Evolutionary conservation across 345 rosid species (phyloP).

Genomic region (Theobroma cacao): DNA sequence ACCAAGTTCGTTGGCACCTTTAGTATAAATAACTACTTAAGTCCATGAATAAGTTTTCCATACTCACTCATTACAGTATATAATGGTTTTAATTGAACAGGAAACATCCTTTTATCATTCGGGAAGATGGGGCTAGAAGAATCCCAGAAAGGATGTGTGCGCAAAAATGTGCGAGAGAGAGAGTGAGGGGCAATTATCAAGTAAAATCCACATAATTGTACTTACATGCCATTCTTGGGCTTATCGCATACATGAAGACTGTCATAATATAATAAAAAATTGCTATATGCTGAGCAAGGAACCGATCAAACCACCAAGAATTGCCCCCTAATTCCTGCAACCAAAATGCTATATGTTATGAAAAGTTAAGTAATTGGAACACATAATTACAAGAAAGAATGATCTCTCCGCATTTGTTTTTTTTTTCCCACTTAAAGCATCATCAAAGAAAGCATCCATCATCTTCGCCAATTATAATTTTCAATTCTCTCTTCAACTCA

Average conservation of each 20-base stretch:
- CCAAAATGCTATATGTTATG: constrained; percentile 9
- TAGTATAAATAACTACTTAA: neutral
- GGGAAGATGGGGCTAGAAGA: neutral
- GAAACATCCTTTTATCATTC: neutral
- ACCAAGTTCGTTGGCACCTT: neutral
- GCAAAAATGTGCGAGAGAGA: neutral
- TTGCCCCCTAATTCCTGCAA: constrained; percentile 95
- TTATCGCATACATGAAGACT: constrained; percentile 71
- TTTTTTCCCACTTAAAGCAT: neutral
- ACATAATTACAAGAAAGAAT: neutral
- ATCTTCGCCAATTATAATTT: neutral
- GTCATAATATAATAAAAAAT: constrained; percentile 85
- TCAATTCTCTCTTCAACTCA: neutral
- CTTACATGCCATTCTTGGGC: constrained; percentile 99
- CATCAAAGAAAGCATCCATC: neutral
- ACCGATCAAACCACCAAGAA: constrained; percentile 94
- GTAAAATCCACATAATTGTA: constrained; percentile 8
- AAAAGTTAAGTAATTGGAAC: neutral
- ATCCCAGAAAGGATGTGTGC: neutral
- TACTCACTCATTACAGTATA: neutral
- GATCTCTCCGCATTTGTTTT: neutral
- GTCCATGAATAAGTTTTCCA: neutral
- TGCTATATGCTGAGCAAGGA: constrained; percentile 84
- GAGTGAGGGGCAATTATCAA: neutral
- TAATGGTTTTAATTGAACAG: neutral